Conservation (phyloP, 306 rosid species). For the Lithocarpus polystachyus region DNA sequence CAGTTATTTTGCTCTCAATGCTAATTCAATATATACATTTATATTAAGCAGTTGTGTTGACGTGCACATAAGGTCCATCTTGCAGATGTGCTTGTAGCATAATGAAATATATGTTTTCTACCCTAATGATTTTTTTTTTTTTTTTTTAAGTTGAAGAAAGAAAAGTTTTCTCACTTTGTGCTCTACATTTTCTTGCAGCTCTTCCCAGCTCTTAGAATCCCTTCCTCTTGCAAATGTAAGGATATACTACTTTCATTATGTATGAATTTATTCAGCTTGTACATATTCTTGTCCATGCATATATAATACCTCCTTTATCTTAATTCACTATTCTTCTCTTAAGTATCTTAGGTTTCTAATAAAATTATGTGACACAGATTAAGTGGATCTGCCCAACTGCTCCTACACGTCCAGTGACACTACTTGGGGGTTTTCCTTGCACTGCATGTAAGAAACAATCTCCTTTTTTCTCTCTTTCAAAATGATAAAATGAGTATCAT, state of each 20-base stretch:
- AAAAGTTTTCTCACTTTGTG: slow-evolving; percentile 31
- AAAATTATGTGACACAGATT: slow-evolving; percentile 53
- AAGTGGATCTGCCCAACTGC: slow-evolving; percentile 99
- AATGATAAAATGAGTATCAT: not conserved
- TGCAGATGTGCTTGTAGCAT: not conserved
- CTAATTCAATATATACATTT: too few species aligned
- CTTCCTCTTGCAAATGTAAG: slow-evolving; percentile 91
- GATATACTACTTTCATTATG: slow-evolving; percentile 12
- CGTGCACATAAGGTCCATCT: not conserved
- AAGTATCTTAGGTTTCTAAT: slow-evolving; percentile 15
- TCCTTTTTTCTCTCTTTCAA: slow-evolving; percentile 1
- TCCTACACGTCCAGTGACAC: slow-evolving; percentile 92
- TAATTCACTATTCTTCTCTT: not conserved
- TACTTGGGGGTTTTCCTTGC: slow-evolving; percentile 93
- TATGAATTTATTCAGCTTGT: slow-evolving; percentile 20
- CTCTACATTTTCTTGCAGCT: slow-evolving; percentile 55
- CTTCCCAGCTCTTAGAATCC: slow-evolving; percentile 88
- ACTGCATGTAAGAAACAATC: slow-evolving; percentile 72
- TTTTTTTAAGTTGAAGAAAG: not conserved
- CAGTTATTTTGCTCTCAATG: too few species aligned
- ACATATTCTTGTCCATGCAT: not conserved
- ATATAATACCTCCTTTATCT: slow-evolving; percentile 6
- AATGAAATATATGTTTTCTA: not conserved
- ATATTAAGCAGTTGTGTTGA: too few species aligned
- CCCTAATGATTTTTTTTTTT: too few species aligned